Percentiles rank a stretch among this genome's conserved stretches.
These are phyloP conservation scores for Diaporthe eres DNA, from an alignment of 2,329 filamentous ascomycete species.

Conservation along the genomic window DNA sequence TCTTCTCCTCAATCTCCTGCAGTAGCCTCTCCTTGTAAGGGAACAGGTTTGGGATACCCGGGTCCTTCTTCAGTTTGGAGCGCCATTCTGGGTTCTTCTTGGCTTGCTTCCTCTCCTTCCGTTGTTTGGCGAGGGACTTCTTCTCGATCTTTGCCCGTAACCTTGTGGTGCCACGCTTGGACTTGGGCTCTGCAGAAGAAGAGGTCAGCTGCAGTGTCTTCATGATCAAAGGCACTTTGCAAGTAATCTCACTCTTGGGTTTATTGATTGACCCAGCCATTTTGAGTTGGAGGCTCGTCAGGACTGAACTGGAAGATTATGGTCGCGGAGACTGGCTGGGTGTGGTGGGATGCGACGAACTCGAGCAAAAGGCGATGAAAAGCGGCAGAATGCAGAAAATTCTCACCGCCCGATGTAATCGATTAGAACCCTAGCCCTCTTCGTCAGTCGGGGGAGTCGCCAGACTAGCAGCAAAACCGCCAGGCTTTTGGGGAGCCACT, in stretches of 20 bases:
- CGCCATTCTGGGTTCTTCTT: slow-evolving; percentile 99
- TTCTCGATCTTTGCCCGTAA: slow-evolving; percentile 98
- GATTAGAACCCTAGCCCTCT: slow-evolving; percentile 36
- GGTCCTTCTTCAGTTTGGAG: slow-evolving; percentile 96
- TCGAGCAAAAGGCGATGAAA: slow-evolving; percentile 36
- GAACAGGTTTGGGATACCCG: slow-evolving; percentile 96
- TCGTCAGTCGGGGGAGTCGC: background rate
- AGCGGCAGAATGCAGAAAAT: slow-evolving; percentile 41
- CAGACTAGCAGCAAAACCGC: background rate
- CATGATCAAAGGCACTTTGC: too few relatives aligned
- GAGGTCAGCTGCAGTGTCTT: background rate
- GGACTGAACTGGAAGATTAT: background rate
- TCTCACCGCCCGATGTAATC: slow-evolving; percentile 27
- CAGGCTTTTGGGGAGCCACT: background rate
- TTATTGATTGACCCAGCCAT: slow-evolving; percentile 71
- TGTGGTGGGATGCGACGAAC: background rate
- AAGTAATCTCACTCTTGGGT: slow-evolving; percentile 62
- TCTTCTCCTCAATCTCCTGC: slow-evolving; percentile 92
- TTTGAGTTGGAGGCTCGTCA: slow-evolving; percentile 39
- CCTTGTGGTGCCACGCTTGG: slow-evolving; percentile 91
- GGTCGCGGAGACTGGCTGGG: background rate
- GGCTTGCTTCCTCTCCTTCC: slow-evolving; percentile 87
- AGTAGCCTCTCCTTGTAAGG: slow-evolving; percentile 97
- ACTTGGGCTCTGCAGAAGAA: slow-evolving; percentile 81
- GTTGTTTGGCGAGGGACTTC: slow-evolving; percentile 88